Evolutionary conservation across 2,329 filamentous ascomycete species (phyloP).

Genomic region (Sclerotinia subarctica): DNA sequence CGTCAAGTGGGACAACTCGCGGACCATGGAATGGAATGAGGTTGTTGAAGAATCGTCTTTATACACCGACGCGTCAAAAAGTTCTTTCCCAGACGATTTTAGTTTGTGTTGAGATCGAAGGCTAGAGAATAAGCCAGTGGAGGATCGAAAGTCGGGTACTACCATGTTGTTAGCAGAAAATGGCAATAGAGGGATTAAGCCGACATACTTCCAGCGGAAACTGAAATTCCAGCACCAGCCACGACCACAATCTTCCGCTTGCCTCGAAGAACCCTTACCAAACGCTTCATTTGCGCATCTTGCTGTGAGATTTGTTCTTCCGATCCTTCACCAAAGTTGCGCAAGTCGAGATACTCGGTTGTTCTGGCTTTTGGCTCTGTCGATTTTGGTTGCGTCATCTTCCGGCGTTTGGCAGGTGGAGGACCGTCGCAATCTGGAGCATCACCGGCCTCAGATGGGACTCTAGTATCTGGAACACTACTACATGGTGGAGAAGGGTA

Average conservation of each 20-base stretch:
- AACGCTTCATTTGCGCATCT: slow-evolving; percentile 60
- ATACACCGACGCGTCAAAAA: slow-evolving; percentile 98
- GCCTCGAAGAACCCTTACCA: slow-evolving; percentile 73
- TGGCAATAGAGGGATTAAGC: slow-evolving; percentile 25
- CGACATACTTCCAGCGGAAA: slow-evolving; percentile 81
- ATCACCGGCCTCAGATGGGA: slow-evolving; percentile 28
- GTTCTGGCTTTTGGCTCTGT: slow-evolving; percentile 57
- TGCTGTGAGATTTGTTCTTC: slow-evolving; percentile 52
- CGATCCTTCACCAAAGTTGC: slow-evolving; percentile 46
- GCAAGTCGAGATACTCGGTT: slow-evolving; percentile 78
- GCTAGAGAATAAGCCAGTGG: slow-evolving; percentile 82
- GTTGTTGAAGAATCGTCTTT: slow-evolving; percentile 84
- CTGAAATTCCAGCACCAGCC: slow-evolving; percentile 93
- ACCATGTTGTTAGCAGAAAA: slow-evolving; percentile 25
- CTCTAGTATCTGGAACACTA: slow-evolving; percentile 31
- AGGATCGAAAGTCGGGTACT: slow-evolving; percentile 95
- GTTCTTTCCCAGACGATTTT: slow-evolving; percentile 87
- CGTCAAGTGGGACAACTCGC: slow-evolving; percentile 77
- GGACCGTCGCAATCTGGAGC: slow-evolving; percentile 50
- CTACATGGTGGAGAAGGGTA: slow-evolving; percentile 37
- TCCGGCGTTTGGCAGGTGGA: slow-evolving; percentile 73
- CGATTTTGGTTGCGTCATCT: slow-evolving; percentile 51
- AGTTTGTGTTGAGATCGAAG: slow-evolving; percentile 84
- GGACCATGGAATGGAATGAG: slow-evolving; percentile 95
- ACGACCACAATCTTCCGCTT: slow-evolving; percentile 97